Conservation (phyloP, 805 yeast genomes). For the Cyberlindnera maclurae region DNA sequence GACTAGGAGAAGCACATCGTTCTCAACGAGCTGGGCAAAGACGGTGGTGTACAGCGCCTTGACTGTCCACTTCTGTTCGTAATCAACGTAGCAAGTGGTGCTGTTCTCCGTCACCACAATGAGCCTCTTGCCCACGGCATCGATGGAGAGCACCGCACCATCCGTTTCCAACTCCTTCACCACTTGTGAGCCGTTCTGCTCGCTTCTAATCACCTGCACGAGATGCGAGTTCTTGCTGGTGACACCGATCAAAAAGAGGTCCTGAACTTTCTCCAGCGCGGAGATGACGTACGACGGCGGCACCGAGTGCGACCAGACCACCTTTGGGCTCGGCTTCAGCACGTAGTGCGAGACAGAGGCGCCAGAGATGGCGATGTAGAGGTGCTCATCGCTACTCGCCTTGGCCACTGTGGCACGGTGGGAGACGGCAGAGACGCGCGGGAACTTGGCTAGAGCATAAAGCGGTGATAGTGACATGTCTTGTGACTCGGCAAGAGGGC, state of each 20-base stretch:
- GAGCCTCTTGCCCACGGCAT: background rate
- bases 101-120: slow-evolving; percentile 12
- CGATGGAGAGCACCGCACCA: slow-evolving; percentile 12
- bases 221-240: slow-evolving; percentile 15
- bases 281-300: slow-evolving; percentile 37
- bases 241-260: slow-evolving; percentile 13
- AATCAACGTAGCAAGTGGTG: slow-evolving; percentile 4
- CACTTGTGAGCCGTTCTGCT: slow-evolving; percentile 19
- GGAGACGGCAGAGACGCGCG: slow-evolving; percentile 17
- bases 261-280: slow-evolving; percentile 9
- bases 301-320: slow-evolving; percentile 45
- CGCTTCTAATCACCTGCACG: slow-evolving; percentile 14
- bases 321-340: slow-evolving; percentile 44
- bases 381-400: slow-evolving; percentile 10
- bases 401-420: slow-evolving; percentile 13
- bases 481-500: too few species aligned
- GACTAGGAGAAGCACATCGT: slow-evolving; percentile 12
- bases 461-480: slow-evolving; percentile 21
- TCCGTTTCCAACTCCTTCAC: slow-evolving; percentile 11
- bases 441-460: slow-evolving; percentile 19
- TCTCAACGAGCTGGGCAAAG: slow-evolving; percentile 14
- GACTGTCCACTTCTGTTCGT: slow-evolving; percentile 10
- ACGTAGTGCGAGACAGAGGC: slow-evolving; percentile 29
- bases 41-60: slow-evolving; percentile 11
- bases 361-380: slow-evolving; percentile 24